These are phyloP conservation scores for Rhizomucor pusillus DNA, from an alignment of 371 early-diverging fungal genomes.

Conservation along the genomic window DNA sequence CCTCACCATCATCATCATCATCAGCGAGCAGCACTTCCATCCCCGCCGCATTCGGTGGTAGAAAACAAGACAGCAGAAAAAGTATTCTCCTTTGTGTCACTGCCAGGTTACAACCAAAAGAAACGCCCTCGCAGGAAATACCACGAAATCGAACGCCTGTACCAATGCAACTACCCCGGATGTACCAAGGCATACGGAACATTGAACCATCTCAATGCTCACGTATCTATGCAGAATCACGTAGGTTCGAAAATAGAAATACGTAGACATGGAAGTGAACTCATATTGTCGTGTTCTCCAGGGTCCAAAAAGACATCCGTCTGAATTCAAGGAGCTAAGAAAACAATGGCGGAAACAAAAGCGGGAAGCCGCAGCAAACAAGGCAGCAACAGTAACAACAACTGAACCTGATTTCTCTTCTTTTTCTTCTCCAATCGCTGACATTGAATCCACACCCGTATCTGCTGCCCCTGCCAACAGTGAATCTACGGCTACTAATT, in stretches of 20 bases:
- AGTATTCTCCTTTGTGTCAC: constrained; percentile 62
- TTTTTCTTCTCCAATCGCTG: constrained; percentile 50
- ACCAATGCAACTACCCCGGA: constrained; percentile 59
- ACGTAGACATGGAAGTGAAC: too few relatives aligned
- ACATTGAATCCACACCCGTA: constrained; percentile 36
- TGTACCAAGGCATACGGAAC: constrained; percentile 73
- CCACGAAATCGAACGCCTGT: constrained; percentile 71
- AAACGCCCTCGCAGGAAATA: constrained; percentile 69
- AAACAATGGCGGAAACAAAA: constrained; percentile 33
- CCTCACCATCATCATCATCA: constrained; percentile 9
- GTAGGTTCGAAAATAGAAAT: constrained; percentile 28
- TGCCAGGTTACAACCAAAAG: constrained; percentile 61
- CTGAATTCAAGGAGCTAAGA: constrained; percentile 33
- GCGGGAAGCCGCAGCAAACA: constrained; percentile 9
- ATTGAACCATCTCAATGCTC: constrained; percentile 71
- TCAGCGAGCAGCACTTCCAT: constrained; percentile 6
- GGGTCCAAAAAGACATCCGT: constrained; percentile 31
- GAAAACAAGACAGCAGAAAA: constrained; percentile 24
- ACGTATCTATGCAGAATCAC: constrained; percentile 72
- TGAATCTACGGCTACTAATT: neutral
- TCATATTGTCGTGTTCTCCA: constrained; percentile 4
- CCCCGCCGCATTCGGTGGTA: neutral
- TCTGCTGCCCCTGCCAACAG: constrained; percentile 20
- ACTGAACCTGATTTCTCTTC: too few relatives aligned
- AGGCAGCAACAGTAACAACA: too few relatives aligned